Evolutionary conservation across 805 yeast species (phyloP).

Genomic region (Schwanniomyces occidentalis): DNA sequence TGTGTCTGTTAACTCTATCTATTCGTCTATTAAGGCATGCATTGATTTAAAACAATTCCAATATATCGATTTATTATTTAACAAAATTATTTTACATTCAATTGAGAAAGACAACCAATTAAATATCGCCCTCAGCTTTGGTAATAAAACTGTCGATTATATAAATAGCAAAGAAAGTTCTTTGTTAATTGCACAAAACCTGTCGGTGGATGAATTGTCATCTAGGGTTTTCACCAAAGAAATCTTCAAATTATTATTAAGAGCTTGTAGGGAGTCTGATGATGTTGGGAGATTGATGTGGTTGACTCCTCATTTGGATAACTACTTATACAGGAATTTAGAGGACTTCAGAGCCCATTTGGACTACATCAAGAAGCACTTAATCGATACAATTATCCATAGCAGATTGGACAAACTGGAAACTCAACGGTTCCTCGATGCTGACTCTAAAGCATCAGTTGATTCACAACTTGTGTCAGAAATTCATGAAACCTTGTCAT

Average conservation of each 20-base stretch:
- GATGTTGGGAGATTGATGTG: constrained; percentile 37
- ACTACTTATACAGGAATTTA: constrained; percentile 11
- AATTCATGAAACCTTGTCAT: constrained; percentile 18
- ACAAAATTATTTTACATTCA: constrained; percentile 30
- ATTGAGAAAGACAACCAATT: constrained; percentile 11
- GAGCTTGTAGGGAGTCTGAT: constrained; percentile 23
- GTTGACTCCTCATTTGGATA: constrained; percentile 36
- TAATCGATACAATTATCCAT: background rate
- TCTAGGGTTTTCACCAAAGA: constrained; percentile 19
- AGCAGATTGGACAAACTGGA: no score
- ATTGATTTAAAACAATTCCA: constrained; percentile 23
- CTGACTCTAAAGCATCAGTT: constrained; percentile 8
- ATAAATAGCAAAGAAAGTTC: constrained; percentile 4
- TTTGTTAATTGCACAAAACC: constrained; percentile 12
- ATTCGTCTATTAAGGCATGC: constrained; percentile 29
- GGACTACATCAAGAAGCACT: constrained; percentile 1
- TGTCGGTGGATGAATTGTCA: constrained; percentile 14
- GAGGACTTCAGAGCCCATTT: constrained; percentile 5
- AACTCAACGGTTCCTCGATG: constrained; percentile 2
- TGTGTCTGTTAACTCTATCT: constrained; percentile 20
- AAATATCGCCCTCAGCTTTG: constrained; percentile 10
- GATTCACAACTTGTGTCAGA: constrained; percentile 17
- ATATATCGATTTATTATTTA: constrained; percentile 33
- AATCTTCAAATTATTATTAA: constrained; percentile 21
- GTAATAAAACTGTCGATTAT: constrained; percentile 6